Evolutionary conservation across 106 monocot genomes (phyloP).

Genomic region (Cymbidium sinense): DNA sequence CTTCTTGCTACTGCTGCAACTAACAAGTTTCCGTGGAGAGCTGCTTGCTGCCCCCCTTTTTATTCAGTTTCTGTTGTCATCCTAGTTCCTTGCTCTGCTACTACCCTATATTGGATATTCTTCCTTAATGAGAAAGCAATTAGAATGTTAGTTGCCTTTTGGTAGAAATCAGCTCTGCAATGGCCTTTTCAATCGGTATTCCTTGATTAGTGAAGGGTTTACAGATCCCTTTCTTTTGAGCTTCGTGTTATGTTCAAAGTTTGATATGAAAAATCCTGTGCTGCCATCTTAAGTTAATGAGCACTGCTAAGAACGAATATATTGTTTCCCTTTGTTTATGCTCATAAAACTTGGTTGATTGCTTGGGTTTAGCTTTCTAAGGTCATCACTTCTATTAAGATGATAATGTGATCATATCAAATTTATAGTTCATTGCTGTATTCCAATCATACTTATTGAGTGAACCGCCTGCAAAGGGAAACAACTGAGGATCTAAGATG

Average conservation of each 20-base stretch:
- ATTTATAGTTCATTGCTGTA: background rate
- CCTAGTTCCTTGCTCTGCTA: too few relatives aligned
- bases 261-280: background rate
- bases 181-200: background rate
- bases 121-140: too few relatives aligned
- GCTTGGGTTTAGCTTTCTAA: background rate
- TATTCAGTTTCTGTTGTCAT: too few relatives aligned
- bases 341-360: background rate
- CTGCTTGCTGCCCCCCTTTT: too few relatives aligned
- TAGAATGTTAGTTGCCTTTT: too few relatives aligned
- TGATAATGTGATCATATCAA: background rate
- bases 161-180: too few relatives aligned
- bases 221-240: background rate
- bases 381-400: background rate
- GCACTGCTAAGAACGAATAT: background rate
- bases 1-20: too few relatives aligned
- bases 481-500: background rate
- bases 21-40: too few relatives aligned
- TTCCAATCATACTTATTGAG: background rate
- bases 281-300: background rate
- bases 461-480: background rate
- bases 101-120: too few relatives aligned
- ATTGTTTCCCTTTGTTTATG: background rate
- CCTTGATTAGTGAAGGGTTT: background rate
- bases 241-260: background rate